A percentile compares a stretch with the other conserved stretches of the same genome.
Evolutionary conservation across 2,329 filamentous ascomycete species (phyloP).

Genomic region (Stemphylium vesicarium): DNA sequence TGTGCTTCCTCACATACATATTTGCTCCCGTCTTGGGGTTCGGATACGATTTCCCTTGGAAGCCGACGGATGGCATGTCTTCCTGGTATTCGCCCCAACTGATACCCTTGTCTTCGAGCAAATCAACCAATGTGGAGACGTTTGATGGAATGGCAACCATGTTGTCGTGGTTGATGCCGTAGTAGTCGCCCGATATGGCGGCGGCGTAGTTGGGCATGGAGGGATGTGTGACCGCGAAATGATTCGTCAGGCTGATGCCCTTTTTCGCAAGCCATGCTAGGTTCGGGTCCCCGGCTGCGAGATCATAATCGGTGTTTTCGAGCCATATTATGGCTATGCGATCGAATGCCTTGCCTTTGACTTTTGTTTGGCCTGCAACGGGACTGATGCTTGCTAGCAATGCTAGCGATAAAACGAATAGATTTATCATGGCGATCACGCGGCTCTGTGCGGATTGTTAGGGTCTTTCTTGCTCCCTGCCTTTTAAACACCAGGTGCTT

Average conservation of each 20-base stretch:
- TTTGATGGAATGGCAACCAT: slow-evolving; percentile 58
- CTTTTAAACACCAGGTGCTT: not conserved
- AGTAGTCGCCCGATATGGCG: slow-evolving; percentile 72
- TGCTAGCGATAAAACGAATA: slow-evolving; percentile 18
- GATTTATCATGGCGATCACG: slow-evolving; percentile 2
- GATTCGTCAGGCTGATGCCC: slow-evolving; percentile 66
- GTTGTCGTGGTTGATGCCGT: slow-evolving; percentile 73
- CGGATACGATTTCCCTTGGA: slow-evolving; percentile 64
- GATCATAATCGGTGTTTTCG: slow-evolving; percentile 75
- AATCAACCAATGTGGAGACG: slow-evolving; percentile 49
- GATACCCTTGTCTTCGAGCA: slow-evolving; percentile 52
- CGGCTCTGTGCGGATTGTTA: not conserved
- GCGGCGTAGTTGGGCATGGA: slow-evolving; percentile 79
- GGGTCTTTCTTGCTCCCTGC: too few species aligned
- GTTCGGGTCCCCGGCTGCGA: slow-evolving; percentile 68
- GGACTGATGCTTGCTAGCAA: slow-evolving; percentile 17
- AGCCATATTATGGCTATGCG: slow-evolving; percentile 77
- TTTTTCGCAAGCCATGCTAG: slow-evolving; percentile 63
- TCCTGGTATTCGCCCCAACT: slow-evolving; percentile 73
- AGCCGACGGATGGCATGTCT: slow-evolving; percentile 76
- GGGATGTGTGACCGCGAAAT: slow-evolving; percentile 68
- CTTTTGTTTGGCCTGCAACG: slow-evolving; percentile 57
- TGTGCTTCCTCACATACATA: slow-evolving; percentile 85
- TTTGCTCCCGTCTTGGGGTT: slow-evolving; percentile 71
- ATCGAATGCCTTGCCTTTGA: slow-evolving; percentile 75